phyloP scores from a whole-genome alignment of 1,139 yeast species.

The Taphrina flavorubra region DNA sequence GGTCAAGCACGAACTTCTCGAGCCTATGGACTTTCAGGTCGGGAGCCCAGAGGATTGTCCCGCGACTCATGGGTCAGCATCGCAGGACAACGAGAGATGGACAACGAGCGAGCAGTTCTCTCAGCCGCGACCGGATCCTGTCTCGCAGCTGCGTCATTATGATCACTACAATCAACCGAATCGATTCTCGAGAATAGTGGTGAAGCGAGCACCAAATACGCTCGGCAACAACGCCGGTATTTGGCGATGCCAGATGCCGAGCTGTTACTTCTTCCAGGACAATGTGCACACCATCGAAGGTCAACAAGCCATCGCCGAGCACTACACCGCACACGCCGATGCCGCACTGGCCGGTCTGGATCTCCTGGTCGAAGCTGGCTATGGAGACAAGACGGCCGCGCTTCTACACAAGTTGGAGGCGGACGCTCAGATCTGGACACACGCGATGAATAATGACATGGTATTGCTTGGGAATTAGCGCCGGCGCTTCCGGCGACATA shows the following conservation, averaged over 20 bases:
- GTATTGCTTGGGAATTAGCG: constrained; percentile 9
- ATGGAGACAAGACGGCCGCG: constrained; percentile 5
- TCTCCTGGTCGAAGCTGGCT: constrained; percentile 7
- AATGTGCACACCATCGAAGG: not conserved
- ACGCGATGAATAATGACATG: constrained; percentile 1
- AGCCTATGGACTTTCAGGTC: not conserved
- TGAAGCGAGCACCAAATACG: not conserved
- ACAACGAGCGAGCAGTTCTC: constrained; percentile 10
- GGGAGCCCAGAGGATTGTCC: not conserved
- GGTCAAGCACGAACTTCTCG: not conserved
- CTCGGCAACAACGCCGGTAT: constrained; percentile 7
- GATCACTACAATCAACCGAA: not conserved
- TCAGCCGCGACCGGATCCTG: not conserved
- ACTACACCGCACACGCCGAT: constrained; percentile 6
- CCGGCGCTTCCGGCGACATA: not conserved
- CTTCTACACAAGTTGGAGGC: constrained; percentile 4
- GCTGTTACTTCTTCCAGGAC: constrained; percentile 4
- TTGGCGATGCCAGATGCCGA: constrained; percentile 10
- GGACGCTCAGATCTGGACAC: constrained; percentile 14
- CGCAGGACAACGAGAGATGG: not conserved
- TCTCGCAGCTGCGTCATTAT: not conserved
- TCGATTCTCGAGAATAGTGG: not conserved
- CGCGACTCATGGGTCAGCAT: not conserved
- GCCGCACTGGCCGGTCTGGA: constrained; percentile 11
- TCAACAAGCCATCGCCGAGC: constrained; percentile 7